Percentiles rank a stretch among this genome's conserved stretches.
These are phyloP conservation scores for Carex myosuroides DNA, from an alignment of 176 grass and related monocot genomes.

Conservation along the genomic window DNA sequence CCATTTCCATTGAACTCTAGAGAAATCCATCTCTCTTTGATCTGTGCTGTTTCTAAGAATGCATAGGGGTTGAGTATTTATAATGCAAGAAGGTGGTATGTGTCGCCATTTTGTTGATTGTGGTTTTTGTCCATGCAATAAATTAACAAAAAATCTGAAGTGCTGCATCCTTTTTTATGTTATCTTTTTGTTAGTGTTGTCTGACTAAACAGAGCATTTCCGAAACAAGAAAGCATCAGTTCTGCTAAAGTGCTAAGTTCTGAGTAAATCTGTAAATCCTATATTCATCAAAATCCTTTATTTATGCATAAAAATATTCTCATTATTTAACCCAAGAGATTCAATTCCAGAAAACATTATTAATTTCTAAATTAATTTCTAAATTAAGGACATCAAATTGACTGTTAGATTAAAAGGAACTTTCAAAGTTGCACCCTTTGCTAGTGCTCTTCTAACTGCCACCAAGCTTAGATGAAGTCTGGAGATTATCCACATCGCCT, in stretches of 20 bases:
- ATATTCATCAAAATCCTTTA: too few species aligned
- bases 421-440: not conserved
- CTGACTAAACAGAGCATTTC: not conserved
- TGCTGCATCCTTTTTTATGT: slow-evolving; percentile 15
- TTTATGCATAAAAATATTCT: not conserved
- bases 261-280: not conserved
- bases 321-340: not conserved
- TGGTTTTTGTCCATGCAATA: slow-evolving; percentile 7
- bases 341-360: not conserved
- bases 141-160: not conserved
- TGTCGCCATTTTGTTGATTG: not conserved
- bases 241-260: not conserved
- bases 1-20: not conserved
- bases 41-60: not conserved
- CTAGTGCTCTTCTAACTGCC: not conserved
- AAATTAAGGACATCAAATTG: not conserved
- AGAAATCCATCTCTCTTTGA: slow-evolving; percentile 8
- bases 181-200: slow-evolving; percentile 8
- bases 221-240: not conserved
- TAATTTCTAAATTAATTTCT: not conserved
- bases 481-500: not conserved
- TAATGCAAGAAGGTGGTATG: not conserved
- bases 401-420: not conserved
- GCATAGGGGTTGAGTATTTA: slow-evolving; percentile 9
- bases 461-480: not conserved